Evolutionary conservation across 768 basidiomycete genomes (phyloP), one percentile per base, ranked within the genome.

Genomic region (Tephrocybe sp.): DNA sequence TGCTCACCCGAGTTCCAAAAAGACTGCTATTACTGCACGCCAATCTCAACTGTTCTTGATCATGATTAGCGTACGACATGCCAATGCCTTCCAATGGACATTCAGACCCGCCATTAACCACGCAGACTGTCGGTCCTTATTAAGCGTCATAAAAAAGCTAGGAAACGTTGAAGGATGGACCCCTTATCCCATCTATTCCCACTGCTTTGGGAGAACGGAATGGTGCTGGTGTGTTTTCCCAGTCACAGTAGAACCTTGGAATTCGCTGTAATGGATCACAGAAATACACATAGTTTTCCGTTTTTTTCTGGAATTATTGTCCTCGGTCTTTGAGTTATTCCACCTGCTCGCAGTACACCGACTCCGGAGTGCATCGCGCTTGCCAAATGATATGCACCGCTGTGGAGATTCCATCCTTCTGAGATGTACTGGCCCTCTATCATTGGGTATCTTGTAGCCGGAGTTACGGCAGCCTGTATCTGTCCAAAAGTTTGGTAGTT

Each of bases 361-460:
- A 56, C 55, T 7, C 52, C 52, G 0, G 48, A 45, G 12, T 36
- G 54, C n/a, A 56, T 57, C 34, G 53, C 55, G 20, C 50, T 59
- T 16, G 52, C 58, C 7, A 52, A 30, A 32, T 54, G 52, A 46
- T 60, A 60, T 36, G 58, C 55, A 3, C 58, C 58, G 4, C 52
- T 56, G 38, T 54, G 52, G 53, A 48, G 51, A 47, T 57, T 57
- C 39, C 55, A 57, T 35, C 22, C 40, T 16, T 57, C 50, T 4
- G 55, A 60, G n/a, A n/a, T n/a, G n/a, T n/a, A 60, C 16, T 57
- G 55, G 55, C 58, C 55, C 1, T 56, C 55, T 2, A 57, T 52
- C 7, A 49, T 57, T 1, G 58, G 56, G 16, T 59, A 56, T 26
- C 52, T 60, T 30, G 31, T 60, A 1, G 45, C 49, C 10, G 58